Conservation (phyloP, 768 basidiomycete species). For the Coprinopsis sp. region DNA sequence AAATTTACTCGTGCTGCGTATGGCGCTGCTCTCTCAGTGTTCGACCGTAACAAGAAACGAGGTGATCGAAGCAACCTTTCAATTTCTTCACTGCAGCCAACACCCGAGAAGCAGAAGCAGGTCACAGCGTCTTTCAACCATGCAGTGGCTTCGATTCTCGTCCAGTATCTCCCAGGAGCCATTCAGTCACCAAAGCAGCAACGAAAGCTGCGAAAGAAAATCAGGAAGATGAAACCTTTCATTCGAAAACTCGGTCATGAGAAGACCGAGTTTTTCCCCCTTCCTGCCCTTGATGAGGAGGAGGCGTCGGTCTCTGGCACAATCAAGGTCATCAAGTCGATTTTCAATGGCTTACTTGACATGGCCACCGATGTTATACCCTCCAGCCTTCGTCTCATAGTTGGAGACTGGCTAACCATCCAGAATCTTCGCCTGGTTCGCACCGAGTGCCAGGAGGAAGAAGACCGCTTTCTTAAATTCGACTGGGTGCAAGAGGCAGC, state of each 20-base stretch:
- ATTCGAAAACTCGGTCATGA: not conserved
- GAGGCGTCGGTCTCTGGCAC: not conserved
- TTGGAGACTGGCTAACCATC: conserved; percentile 26
- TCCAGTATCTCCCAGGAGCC: not conserved
- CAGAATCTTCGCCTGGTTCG: conserved; percentile 21
- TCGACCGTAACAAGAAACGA: not conserved
- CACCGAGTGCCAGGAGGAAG: conserved; percentile 19
- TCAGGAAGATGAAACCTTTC: not conserved
- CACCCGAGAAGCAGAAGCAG: not conserved
- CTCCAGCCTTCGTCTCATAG: conserved; percentile 17
- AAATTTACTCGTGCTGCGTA: not conserved
- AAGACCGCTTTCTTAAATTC: conserved; percentile 17
- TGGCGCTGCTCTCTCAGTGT: not conserved
- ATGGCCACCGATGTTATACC: conserved; percentile 17
- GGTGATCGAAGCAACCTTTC: not conserved
- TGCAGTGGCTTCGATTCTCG: not conserved
- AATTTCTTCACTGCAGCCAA: not conserved
- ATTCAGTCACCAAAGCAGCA: not conserved
- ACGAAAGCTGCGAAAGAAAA: conserved; percentile 15
- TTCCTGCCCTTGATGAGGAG: not conserved
- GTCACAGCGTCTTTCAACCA: not conserved
- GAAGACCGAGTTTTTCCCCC: not conserved
- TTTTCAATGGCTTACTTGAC: conserved; percentile 17
- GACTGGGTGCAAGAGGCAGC: conserved; percentile 19
- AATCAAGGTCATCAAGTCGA: conserved; percentile 18